Evolutionary conservation across 768 basidiomycete genomes (phyloP).

Genomic region (Imleria badia): DNA sequence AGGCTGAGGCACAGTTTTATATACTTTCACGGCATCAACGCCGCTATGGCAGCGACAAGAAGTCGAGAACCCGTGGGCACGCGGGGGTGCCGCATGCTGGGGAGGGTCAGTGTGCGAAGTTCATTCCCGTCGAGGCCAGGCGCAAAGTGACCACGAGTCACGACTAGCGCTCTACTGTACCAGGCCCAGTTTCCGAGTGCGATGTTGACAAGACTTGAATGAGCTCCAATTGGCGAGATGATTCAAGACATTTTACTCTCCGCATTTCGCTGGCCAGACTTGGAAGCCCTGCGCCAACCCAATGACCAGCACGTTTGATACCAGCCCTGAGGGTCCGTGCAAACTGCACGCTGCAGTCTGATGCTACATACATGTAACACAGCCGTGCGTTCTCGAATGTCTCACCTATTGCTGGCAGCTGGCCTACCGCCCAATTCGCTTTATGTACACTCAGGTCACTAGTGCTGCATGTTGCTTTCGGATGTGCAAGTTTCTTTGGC

Average conservation of each 20-base stretch:
- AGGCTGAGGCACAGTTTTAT: conserved; percentile 4
- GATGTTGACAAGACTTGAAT: too few relatives aligned
- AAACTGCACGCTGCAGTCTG: background rate
- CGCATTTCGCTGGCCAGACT: too few relatives aligned
- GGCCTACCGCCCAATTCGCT: conserved; percentile 9
- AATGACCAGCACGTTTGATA: too few relatives aligned
- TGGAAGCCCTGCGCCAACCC: too few relatives aligned
- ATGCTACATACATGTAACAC: conserved; percentile 5
- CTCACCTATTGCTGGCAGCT: background rate
- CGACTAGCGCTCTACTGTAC: too few relatives aligned
- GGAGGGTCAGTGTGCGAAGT: background rate
- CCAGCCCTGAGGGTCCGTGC: too few relatives aligned
- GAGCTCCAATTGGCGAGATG: too few relatives aligned
- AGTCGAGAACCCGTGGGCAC: background rate
- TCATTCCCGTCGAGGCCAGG: conserved; percentile 5
- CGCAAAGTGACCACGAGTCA: background rate
- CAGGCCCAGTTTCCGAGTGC: too few relatives aligned
- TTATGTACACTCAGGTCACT: conserved; percentile 7
- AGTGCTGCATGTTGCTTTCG: conserved; percentile 8
- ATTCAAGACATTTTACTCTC: too few relatives aligned
- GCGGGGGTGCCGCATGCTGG: background rate
- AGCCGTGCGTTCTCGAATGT: background rate
- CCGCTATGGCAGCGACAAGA: background rate
- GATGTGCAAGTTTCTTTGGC: conserved; percentile 10
- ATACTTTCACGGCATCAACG: background rate